phyloP scores from a whole-genome alignment of 148 eudicot species.

The Gaultheria prostrata region DNA sequence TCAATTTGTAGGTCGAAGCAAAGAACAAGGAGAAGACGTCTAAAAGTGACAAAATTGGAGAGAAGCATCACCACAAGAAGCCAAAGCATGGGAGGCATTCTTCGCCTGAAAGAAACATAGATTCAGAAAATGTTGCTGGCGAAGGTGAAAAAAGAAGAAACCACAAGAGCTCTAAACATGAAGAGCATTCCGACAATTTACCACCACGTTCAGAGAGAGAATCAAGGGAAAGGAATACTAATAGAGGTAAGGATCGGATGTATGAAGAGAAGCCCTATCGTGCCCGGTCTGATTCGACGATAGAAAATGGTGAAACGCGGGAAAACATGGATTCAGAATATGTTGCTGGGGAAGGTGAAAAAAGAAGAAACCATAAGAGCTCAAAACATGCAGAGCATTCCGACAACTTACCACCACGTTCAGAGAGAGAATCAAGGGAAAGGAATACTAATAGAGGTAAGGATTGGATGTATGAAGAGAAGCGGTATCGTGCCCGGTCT shows the following conservation, averaged over 20 bases:
- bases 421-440: constrained; percentile 37
- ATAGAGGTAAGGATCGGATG: constrained; percentile 20
- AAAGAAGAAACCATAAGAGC: too few species aligned
- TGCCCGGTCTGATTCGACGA: constrained; percentile 10
- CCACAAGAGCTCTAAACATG: constrained; percentile 29
- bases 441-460: constrained; percentile 25
- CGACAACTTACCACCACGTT: constrained; percentile 24
- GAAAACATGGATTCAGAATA: too few species aligned
- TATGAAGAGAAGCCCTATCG: constrained; percentile 30
- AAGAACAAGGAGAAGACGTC: constrained; percentile 47
- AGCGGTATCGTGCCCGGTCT: constrained; percentile 23
- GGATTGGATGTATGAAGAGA: constrained; percentile 17
- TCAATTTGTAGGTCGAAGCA: constrained; percentile 56
- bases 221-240: constrained; percentile 28
- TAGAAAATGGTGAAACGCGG: not conserved
- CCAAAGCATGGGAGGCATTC: constrained; percentile 55
- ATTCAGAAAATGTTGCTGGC: constrained; percentile 33
- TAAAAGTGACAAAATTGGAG: constrained; percentile 37
- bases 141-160: constrained; percentile 35
- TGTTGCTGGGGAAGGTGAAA: too few species aligned
- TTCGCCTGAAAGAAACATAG: constrained; percentile 43
- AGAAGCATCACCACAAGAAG: constrained; percentile 40
- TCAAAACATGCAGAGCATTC: constrained; percentile 23
- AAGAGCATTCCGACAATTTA: constrained; percentile 23
- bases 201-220: constrained; percentile 36